Evolutionary conservation across 1,284 basidiomycete genomes (phyloP).

Genomic region (Ustilago cynodontis): DNA sequence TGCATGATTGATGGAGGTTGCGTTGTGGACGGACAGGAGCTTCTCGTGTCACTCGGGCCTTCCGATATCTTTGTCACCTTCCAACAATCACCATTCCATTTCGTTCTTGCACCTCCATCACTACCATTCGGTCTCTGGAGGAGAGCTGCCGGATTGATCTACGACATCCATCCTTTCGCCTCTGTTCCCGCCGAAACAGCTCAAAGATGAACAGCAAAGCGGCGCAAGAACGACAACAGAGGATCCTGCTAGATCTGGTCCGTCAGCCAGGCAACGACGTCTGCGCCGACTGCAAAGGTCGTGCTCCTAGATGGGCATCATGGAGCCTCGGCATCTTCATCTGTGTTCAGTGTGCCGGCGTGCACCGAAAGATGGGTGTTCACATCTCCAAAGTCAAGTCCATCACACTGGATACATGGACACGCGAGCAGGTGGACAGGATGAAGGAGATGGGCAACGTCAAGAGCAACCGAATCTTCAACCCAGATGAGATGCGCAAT

Average conservation of each 20-base stretch:
- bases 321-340: conserved; percentile 75
- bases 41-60: background rate
- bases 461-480: conserved; percentile 80
- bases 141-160: background rate
- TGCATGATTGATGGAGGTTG: background rate
- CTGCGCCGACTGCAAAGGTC: conserved; percentile 85
- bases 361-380: conserved; percentile 88
- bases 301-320: conserved; percentile 83
- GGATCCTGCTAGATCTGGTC: conserved; percentile 77
- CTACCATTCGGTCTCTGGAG: background rate
- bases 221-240: conserved; percentile 77
- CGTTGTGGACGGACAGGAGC: background rate
- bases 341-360: conserved; percentile 82
- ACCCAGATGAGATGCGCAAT: conserved; percentile 80
- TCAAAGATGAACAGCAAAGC: conserved; percentile 58
- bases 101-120: background rate
- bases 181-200: background rate
- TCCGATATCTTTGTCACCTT: background rate
- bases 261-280: conserved; percentile 81
- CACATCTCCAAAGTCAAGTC: conserved; percentile 77
- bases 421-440: conserved; percentile 81
- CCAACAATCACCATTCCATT: background rate
- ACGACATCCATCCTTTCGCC: background rate
- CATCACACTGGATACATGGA: conserved; percentile 84
- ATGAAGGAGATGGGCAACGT: conserved; percentile 83